Conservation (phyloP, 495 filamentous ascomycete species). For the Lasiosphaeria miniovina region DNA sequence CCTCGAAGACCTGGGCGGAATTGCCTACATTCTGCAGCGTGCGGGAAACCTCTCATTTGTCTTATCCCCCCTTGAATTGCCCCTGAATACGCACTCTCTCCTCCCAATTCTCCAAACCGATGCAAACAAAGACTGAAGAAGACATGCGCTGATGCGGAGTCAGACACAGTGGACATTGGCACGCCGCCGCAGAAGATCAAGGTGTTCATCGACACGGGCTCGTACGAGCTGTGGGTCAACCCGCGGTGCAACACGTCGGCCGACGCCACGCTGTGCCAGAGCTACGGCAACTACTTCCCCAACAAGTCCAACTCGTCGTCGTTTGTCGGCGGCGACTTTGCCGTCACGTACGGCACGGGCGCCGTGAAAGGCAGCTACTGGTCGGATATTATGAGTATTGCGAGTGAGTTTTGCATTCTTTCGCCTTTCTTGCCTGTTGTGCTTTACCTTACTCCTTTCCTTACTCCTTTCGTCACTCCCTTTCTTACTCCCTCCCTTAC, state of each 20-base stretch:
- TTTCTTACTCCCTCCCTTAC: no score
- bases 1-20: conserved; percentile 33
- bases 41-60: conserved; percentile 2
- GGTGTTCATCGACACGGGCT: conserved; percentile 46
- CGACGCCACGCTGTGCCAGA: conserved; percentile 32
- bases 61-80: neutral
- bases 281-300: conserved; percentile 41
- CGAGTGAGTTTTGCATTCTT: conserved; percentile 21
- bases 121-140: no score
- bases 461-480: conserved; percentile 4
- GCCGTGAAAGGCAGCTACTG: conserved; percentile 39
- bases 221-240: conserved; percentile 46
- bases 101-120: neutral
- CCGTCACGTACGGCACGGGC: conserved; percentile 41
- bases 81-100: neutral
- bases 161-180: conserved; percentile 38
- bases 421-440: neutral
- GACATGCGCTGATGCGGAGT: no score
- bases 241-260: conserved; percentile 40
- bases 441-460: no score
- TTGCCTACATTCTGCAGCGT: conserved; percentile 42
- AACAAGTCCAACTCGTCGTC: conserved; percentile 34
- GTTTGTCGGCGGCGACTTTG: conserved; percentile 32
- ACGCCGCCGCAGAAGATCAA: conserved; percentile 41
- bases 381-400: conserved; percentile 39